Percentiles rank a stretch among this genome's conserved stretches.
Evolutionary conservation across 1,284 basidiomycete species (phyloP).

Genomic region (Trametes pubescens): DNA sequence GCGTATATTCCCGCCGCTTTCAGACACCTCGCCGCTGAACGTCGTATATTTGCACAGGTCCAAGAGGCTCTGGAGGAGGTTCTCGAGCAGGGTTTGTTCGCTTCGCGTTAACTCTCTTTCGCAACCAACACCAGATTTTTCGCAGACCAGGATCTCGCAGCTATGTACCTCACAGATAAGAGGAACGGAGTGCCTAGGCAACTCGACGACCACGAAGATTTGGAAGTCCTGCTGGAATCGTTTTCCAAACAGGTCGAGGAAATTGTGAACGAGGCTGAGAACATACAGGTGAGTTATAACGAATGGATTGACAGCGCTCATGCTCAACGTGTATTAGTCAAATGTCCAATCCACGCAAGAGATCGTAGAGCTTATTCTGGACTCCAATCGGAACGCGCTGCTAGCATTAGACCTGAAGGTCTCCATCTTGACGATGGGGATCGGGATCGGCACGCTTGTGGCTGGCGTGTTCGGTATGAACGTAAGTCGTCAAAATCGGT

Average conservation of each 20-base stretch:
- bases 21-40: background rate
- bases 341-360: slow-evolving; percentile 98
- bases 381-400: slow-evolving; percentile 94
- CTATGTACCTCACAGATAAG: slow-evolving; percentile 92
- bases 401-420: slow-evolving; percentile 93
- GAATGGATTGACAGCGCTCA: slow-evolving; percentile 2
- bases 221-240: slow-evolving; percentile 92
- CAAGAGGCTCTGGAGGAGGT: slow-evolving; percentile 91
- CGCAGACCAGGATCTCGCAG: slow-evolving; percentile 90
- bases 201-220: slow-evolving; percentile 87
- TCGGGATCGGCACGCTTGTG: slow-evolving; percentile 91
- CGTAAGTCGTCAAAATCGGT: slow-evolving; percentile 56
- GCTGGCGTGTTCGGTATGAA: slow-evolving; percentile 98
- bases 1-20: background rate
- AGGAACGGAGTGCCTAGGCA: slow-evolving; percentile 63
- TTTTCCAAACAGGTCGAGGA: slow-evolving; percentile 97
- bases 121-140: background rate
- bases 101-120: background rate
- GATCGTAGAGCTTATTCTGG: slow-evolving; percentile 96
- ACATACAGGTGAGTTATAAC: slow-evolving; percentile 70
- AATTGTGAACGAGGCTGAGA: slow-evolving; percentile 92
- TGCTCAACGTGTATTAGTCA: slow-evolving; percentile 53
- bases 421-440: slow-evolving; percentile 93
- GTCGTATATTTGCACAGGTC: slow-evolving; percentile 59
- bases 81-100: slow-evolving; percentile 77